Base-by-base conservation (phyloP, 495 filamentous ascomycete genomes). In the Talaromyces adpressus region DNA sequence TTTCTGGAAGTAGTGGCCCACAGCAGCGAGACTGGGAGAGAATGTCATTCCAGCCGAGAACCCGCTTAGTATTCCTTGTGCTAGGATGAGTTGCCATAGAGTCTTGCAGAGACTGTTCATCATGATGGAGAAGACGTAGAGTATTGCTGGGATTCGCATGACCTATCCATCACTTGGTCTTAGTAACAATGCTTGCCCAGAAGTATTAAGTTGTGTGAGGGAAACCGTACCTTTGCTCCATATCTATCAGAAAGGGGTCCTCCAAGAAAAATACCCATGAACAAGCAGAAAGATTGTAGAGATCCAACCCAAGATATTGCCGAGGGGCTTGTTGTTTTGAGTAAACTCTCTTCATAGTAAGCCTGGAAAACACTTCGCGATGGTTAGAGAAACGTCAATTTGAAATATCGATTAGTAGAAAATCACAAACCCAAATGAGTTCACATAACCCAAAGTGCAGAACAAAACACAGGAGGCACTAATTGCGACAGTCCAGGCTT, bases 271-370 rank as follows among this genome's bases (percentile, higher is more conserved):
- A 73, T 73, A 16, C 64, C 70, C 4, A 65, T 63, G 16, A 77
- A 78, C 11, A 79, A 67, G 56, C 73, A 73, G 53, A 80, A 78
- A 0, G 74, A 70, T 8, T 66, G 63, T 2, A 86, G 60, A 1
- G 85, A 84, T 4, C 85, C 85, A 12, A 89, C 79, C 87, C 86
- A 89, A 36, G 85, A 76, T 25, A 89, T 76, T 2, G 79, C 71
- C 54, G 82, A 84, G 66, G 0, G 79, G 70, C 16, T 81, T 63
- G 16, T 72, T 64, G 5, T 67, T 62, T 3, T 36, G 0, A 90
- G 78, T 49, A 83, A 80, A 56, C 80, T 68, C 2, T 66, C 65
- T 20, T 75, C 57, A 68, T 88, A 90, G 74, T 88, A 87, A n/a
- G 81, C 74, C 64, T 86, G 72, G 64, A 88, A 90, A 16, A 84